Evolutionary conservation across 2,329 filamentous ascomycete genomes (phyloP), one percentile per base, ranked within the genome.

Genomic region (Magnaporthiopsis incrustans): DNA sequence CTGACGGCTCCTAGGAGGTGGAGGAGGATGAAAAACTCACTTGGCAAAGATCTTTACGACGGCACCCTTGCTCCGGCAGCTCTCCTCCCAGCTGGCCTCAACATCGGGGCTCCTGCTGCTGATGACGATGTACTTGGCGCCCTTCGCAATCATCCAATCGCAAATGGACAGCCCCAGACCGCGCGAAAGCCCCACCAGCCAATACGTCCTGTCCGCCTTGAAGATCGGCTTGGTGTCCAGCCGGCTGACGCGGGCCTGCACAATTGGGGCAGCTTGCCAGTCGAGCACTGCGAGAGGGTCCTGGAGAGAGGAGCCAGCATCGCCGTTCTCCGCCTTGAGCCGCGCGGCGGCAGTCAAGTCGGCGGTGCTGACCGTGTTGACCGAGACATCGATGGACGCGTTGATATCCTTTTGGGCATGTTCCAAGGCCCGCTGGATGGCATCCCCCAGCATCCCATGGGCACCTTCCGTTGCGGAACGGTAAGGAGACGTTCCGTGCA

Each of bases 101-200:
- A n/a, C 27, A 11, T 33, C 32, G n/a, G 58, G 58, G 27, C 32
- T 60, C 26, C 58, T 30, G 27, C 59, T 60, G 5, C 26, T 60
- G 27, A 60, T 26, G 18, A 60, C 59, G 12, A 60, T 59, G 38
- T 75, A 66, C 14, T 71, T 66, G 0, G 77, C 79, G 0, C 78
- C 79, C 10, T 71, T 69, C 0, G 58, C 61, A 1, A 74, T 70
- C 77, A 79, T 79, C 76, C 73, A 81, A 50, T 72, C 62, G 57
- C 71, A 74, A 0, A 79, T 69, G 0, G 78, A 76, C 11, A 70
- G 70, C 1, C 78, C 78, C 1, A 79, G 59, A 14, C 15, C 59
- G 0, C 76, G 72, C 0, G 72, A 71, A 1, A 77, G 65, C 1
- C 76, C 76, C 6, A 75, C 68, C 1, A 78, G 69, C 8, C 72